Evolutionary conservation across 164 flowering plant genomes (phyloP).

Genomic region (Chimonanthus salicifolius): DNA sequence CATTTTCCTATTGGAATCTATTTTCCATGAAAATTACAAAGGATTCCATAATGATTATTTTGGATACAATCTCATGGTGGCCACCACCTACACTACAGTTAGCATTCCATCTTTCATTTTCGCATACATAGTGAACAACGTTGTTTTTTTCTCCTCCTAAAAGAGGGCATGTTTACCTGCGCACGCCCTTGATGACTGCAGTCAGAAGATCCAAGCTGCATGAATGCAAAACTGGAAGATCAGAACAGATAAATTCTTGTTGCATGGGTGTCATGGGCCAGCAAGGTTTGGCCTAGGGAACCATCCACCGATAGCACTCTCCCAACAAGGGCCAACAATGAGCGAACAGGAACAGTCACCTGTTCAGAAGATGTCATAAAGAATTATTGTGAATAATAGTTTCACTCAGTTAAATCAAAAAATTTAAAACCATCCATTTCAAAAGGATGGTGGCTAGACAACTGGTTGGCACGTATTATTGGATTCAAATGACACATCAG

Average conservation of each 20-base stretch:
- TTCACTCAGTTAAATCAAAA: background rate
- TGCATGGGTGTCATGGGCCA: slow-evolving; percentile 49
- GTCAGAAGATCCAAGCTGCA: slow-evolving; percentile 54
- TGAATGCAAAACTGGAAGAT: slow-evolving; percentile 72
- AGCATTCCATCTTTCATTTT: background rate
- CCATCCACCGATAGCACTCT: slow-evolving; percentile 82
- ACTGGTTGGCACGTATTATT: too few relatives aligned
- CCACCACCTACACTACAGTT: background rate
- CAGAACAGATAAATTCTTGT: slow-evolving; percentile 60
- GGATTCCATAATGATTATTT: too few relatives aligned
- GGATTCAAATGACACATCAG: too few relatives aligned
- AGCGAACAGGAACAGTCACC: slow-evolving; percentile 62
- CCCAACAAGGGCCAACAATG: slow-evolving; percentile 55
- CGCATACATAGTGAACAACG: background rate
- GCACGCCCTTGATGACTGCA: slow-evolving; percentile 52
- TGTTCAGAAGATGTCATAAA: slow-evolving; percentile 13
- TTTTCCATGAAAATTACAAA: too few relatives aligned
- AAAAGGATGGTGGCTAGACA: too few relatives aligned
- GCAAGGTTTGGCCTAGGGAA: slow-evolving; percentile 37
- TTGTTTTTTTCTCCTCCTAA: background rate
- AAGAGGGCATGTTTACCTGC: slow-evolving; percentile 39
- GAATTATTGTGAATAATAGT: background rate
- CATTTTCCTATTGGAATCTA: too few relatives aligned
- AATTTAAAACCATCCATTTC: background rate
- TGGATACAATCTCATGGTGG: background rate